A percentile compares a stretch with the other conserved stretches of the same genome.
These are phyloP conservation scores for Talaromyces liani DNA, from an alignment of 495 filamentous ascomycete species.

Conservation along the genomic window DNA sequence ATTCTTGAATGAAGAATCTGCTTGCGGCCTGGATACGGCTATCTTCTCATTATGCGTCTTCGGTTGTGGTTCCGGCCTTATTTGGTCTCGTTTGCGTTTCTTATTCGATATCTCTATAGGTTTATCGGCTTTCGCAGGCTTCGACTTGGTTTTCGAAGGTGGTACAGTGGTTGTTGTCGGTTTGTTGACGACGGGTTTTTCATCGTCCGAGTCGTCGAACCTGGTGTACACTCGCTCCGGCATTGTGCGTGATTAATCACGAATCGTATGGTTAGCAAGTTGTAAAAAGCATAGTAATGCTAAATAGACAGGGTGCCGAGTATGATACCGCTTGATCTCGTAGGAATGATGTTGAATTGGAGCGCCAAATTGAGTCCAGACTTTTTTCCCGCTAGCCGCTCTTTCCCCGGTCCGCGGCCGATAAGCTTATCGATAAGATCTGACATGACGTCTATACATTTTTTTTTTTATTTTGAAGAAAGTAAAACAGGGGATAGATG, in stretches of 20 bases:
- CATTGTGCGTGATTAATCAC: conserved; percentile 24
- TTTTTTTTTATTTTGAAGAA: neutral
- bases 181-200: conserved; percentile 11
- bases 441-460: neutral
- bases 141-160: neutral
- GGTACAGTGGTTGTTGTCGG: neutral
- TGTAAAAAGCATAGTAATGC: too few species aligned
- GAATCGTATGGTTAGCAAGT: neutral
- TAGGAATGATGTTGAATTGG: neutral
- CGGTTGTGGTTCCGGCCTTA: neutral
- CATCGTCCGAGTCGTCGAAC: conserved; percentile 26
- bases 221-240: conserved; percentile 40
- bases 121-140: neutral
- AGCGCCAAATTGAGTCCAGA: neutral
- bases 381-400: neutral
- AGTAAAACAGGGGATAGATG: neutral
- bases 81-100: conserved; percentile 39
- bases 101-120: conserved; percentile 12
- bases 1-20: neutral
- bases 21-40: neutral
- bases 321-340: neutral
- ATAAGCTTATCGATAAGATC: neutral
- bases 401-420: neutral
- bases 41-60: conserved; percentile 7
- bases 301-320: too few species aligned